Evolutionary conservation across 2,329 filamentous ascomycete genomes (phyloP), one percentile per base, ranked within the genome.

Genomic region (Aureobasidium sp.): DNA sequence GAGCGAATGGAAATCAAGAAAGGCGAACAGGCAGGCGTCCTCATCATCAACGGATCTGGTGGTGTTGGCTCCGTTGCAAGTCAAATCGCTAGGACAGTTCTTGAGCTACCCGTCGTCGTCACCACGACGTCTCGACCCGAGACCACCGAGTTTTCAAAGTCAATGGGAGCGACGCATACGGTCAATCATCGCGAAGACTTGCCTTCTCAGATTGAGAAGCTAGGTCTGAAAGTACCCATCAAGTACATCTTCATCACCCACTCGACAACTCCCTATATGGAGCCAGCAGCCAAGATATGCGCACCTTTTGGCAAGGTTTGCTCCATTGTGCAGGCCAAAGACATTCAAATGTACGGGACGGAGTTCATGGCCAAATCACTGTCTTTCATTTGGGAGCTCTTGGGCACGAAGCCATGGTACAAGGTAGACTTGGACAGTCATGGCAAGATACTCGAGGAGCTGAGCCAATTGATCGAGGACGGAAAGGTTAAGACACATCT

Each of bases 21-120:
- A 42, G 64, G 62, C 2, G 69, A 72, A 53, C 57, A 68, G n/a
- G 64, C 66, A 22, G 68, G 62, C 16, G 61, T 74, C 11, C 55
- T 76, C 19, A 75, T 75, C 55, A 68, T 75, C 58, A 76, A 76
- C 54, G 73, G 73, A 1, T 66, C 68, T 2, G 73, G 73, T 25
- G 74, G 70, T 34, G 70, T 75, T 24, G 73, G 73, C 6, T 68
- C 66, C 11, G 66, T 73, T 6, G 71, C 71, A 2, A 70, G 65
- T 5, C 73, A 76, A 59, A 70, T 76, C 50, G 73, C 72, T 1
- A 63, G 71, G 0, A 56, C 63, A 5, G 54, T 72, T 6, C 57
- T 74, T 7, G 62, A 67, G 14, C 55, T 75, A 4, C 71, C 70
- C 0, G 66, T 70, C n/a, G 71, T 74, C 4, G 62, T 74, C 29